Base-by-base conservation (phyloP, 805 yeast genomes). In the Zygosaccharomyces kombuchaensis region DNA sequence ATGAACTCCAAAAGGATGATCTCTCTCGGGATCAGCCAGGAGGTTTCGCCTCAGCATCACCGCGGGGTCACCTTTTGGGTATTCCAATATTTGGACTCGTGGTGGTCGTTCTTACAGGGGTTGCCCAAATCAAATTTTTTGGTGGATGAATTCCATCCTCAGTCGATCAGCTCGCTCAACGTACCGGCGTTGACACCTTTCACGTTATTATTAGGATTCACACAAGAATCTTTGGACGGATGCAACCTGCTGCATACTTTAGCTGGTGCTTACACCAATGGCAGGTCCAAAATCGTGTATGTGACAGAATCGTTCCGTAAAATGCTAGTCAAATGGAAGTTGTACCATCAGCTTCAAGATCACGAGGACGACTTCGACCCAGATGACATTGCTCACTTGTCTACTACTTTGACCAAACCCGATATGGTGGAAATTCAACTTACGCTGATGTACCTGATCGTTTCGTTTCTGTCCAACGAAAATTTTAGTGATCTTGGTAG, bases 61-160 rank as follows among this genome's bases (percentile, higher is more conserved):
- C 43, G 56, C 34, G 42, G 55, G 8, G 54, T 58, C 9, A 43
- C 60, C 2, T 60, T 60, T 40, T 59, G 64, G 57, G 57, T 58
- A 31, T 62, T 55, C 30, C 63, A 62, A 44, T 61, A 60, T 43
- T 52, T 64, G 37, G 52, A 51, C 14, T 54, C 61, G 7, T 63
- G 66, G 66, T 60, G 64, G 62, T 48, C 54, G 6, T 47, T 63
- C 19, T 39, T 59, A 2, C 58, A 57, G 36, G 63, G 63, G 12
- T 40, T 54, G 30, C 65, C 65, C 22, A 58, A 58, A 47, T 40
- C 53, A 12, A 59, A 62, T 36, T 60, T 58, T 43, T 29, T 56
- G 9, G 45, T 50, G 8, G 61, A 56, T 19, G 63, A 61, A 42
- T 59, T 60, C 34, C 58, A 53, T 26, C 60, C 65, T 13, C 55